phyloP scores from a whole-genome alignment of 2,329 filamentous ascomycete genomes.

The Neofusicoccum kwambonambiense region DNA sequence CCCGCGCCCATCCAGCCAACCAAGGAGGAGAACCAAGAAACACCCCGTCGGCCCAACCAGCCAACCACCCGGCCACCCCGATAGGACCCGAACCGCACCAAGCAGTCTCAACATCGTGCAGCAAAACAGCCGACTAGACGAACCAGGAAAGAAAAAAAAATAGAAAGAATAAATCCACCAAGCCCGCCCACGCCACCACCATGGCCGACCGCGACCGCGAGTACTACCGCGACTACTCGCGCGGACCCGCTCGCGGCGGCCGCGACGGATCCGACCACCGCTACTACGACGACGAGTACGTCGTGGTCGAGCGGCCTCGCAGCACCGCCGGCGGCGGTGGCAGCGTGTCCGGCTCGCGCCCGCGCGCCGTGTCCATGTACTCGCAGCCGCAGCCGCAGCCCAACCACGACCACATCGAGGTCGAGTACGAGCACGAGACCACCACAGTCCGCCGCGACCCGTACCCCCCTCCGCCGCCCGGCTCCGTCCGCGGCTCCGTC shows the following conservation, averaged over 20 bases:
- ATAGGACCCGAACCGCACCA: neutral
- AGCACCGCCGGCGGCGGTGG: neutral
- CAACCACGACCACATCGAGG: constrained; percentile 2
- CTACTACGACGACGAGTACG: constrained; percentile 12
- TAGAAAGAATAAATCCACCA: neutral
- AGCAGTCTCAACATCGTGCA: neutral
- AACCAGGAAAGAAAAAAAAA: neutral
- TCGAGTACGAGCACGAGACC: neutral
- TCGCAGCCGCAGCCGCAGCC: neutral
- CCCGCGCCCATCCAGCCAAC: neutral
- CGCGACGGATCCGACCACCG: neutral
- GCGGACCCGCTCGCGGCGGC: neutral
- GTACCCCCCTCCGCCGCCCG: neutral
- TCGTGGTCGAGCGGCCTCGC: constrained; percentile 3
- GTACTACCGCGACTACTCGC: constrained; percentile 13
- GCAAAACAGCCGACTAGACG: too few relatives aligned
- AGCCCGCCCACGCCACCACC: neutral
- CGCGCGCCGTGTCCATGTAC: constrained; percentile 2
- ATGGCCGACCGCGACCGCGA: constrained; percentile 7
- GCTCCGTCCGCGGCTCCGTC: neutral
- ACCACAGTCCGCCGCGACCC: neutral
- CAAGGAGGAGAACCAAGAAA: neutral
- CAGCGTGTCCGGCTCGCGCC: neutral
- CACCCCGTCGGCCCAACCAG: neutral
- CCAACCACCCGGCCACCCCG: neutral